Base-by-base conservation (phyloP, 306 rosid species). In the Purshia tridentata region DNA sequence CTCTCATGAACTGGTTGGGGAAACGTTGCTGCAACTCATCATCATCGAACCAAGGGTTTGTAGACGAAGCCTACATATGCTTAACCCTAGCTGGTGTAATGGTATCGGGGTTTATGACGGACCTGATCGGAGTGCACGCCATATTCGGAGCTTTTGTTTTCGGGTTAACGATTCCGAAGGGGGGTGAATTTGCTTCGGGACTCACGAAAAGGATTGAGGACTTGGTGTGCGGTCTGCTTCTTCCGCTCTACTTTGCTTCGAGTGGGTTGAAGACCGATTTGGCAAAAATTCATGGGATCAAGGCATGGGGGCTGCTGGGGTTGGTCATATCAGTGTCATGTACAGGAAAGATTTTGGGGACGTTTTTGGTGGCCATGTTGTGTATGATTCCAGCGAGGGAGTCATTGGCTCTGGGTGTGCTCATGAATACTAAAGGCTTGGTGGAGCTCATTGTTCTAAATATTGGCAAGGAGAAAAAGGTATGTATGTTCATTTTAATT, bases 381-480 rank as follows among this genome's bases (percentile, higher is more conserved):
- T 85, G 84, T 67, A 57, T 37, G 88, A 87, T 91, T 1, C 97
- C 96, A 14, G 67, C 44, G 40, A 84, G 90, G 72, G 97, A 93
- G 48, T 69, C 98, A 1, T 44, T 93, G 16, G 80, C 91, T 1
- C 88, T 91, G 13, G 98, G 97, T 6, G 67, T 93, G 6, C 87
- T 93, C 41, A 93, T 93, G 98, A 93, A 93, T 57, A 93, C 98
- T 2, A 93, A 91, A 73, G 98, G 98, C 0, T 81, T 90, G 41
- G 92, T 92, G 9, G 98, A 92, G 67, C 95, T 92, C 65, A 90
- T 92, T 42, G 96, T 93, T 15, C 97, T 90, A 81, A 93, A 93
- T 67, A 93, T 90, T 54, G 97, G 98, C 44, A 90, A 78, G 60
- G 98, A 93, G 83, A 93, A 89, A 75, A 89, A 90, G 98, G 98